Base-by-base conservation (phyloP, 2,329 filamentous ascomycete species). In the Exophiala xenobiotica region DNA sequence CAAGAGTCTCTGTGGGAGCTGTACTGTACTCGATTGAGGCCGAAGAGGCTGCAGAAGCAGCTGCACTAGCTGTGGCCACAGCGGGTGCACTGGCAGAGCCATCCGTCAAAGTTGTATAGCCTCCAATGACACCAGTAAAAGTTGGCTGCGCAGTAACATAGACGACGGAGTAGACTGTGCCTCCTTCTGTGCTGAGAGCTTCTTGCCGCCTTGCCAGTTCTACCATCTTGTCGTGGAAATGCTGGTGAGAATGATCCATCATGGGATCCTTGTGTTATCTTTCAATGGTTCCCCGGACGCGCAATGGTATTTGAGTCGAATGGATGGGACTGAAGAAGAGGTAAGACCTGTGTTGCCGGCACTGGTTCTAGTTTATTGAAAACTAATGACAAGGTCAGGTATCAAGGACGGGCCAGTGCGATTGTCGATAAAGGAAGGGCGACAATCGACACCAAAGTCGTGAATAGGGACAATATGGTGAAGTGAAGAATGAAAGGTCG, bases 81-180 rank as follows among this genome's bases (percentile, higher is more conserved):
- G 47, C 43, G 6, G 51, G 29, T 6, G 42, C 19, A 24, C 22
- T 40, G 18, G 37, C 37, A 20, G 24, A 18, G 19, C 47, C 55
- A 4, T 35, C 46, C 4, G 54, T 53, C 31, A 63, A 51, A 16
- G 77, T 78, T 11, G 68, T 67, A 60, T 74, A 78, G 53, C 75
- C 75, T 49, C 68, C 76, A 53, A 79, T 67, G 1, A 70, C 68
- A 20, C 77, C 78, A 12, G 69, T 66, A 57, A 80, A 82, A 31
- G 79, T 81, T 47, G 75, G 70, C 18, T 71, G 60, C 23, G 75
- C 70, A 0, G 79, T 81, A 39, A 79, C 70, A 63, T 80, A 78
- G 35, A 81, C 71, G 33, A 78, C 65, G 4, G 57, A 59, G 33
- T 56, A 53, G 23, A 59, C 56, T 11, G 51, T 54, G 24, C 59